A percentile compares a stretch with the other conserved stretches of the same genome.
phyloP scores from a whole-genome alignment of 2,329 filamentous ascomycete species.

The Dactylella cylindrospora region DNA sequence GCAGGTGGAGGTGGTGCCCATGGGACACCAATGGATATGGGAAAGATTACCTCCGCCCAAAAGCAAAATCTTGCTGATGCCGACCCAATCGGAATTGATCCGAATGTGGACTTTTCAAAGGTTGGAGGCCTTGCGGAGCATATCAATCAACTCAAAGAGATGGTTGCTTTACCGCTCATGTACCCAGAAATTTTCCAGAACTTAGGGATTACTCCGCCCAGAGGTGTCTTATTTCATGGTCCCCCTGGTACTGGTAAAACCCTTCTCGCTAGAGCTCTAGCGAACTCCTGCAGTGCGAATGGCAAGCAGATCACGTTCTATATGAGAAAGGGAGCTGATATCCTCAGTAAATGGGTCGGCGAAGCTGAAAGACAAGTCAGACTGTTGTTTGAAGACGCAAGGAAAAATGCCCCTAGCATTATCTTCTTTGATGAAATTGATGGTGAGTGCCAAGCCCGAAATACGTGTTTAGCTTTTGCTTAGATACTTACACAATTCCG shows the following conservation, averaged over 20 bases:
- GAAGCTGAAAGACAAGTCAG: constrained; percentile 95
- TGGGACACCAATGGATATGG: constrained; percentile 60
- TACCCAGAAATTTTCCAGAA: constrained; percentile 92
- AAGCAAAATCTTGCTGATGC: constrained; percentile 86
- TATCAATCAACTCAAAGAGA: constrained; percentile 96
- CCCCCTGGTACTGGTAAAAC: constrained; percentile 98
- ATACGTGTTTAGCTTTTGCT: background rate
- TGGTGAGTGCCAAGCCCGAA: constrained; percentile 57
- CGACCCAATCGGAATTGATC: constrained; percentile 88
- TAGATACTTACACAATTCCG: background rate
- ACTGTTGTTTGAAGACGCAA: constrained; percentile 89
- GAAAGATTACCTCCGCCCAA: constrained; percentile 79
- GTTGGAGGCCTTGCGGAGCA: constrained; percentile 90
- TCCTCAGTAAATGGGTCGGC: constrained; percentile 97
- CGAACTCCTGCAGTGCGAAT: constrained; percentile 77
- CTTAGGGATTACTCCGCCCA: constrained; percentile 89
- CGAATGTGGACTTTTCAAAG: constrained; percentile 89
- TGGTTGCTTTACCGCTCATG: constrained; percentile 90
- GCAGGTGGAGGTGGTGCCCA: constrained; percentile 43
- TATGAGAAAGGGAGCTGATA: constrained; percentile 98
- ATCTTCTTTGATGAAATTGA: constrained; percentile 99
- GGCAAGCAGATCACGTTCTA: constrained; percentile 97
- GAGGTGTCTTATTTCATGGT: constrained; percentile 94
- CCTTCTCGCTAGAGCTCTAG: constrained; percentile 86
- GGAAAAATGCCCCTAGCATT: constrained; percentile 94